Conservation (phyloP, 208 protist genomes). For the Leishmania lainsoni region DNA sequence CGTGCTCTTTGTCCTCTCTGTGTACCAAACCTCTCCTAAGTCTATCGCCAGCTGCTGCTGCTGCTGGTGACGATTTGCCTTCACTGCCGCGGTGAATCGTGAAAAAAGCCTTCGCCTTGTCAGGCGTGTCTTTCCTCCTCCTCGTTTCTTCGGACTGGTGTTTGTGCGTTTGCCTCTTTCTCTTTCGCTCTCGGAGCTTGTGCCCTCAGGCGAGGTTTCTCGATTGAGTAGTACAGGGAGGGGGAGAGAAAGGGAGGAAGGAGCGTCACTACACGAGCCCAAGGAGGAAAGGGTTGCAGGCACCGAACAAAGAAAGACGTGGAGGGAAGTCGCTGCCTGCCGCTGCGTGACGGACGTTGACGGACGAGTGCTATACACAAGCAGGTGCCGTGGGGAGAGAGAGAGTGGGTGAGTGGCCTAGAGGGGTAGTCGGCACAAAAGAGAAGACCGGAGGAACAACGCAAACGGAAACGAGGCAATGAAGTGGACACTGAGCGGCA, state of each 20-base stretch:
- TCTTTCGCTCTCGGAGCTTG: not conserved
- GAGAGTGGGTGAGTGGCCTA: not conserved
- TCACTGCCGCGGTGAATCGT: not conserved
- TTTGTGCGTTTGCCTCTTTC: not conserved
- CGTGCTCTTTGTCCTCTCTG: not conserved
- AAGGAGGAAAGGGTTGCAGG: not conserved
- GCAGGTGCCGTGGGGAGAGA: not conserved
- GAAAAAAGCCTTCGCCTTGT: not conserved
- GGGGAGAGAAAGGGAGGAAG: not conserved
- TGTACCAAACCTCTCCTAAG: not conserved
- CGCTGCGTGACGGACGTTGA: not conserved
- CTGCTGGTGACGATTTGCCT: not conserved
- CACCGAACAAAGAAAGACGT: not conserved
- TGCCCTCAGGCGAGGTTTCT: not conserved
- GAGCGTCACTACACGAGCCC: not conserved
- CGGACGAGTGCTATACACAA: not conserved
- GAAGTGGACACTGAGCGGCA: slow-evolving; percentile 42
- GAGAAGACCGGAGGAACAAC: not conserved
- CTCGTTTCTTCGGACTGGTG: not conserved
- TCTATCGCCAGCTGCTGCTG: not conserved
- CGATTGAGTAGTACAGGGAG: not conserved
- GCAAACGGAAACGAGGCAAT: not conserved
- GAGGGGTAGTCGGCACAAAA: not conserved
- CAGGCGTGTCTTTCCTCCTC: not conserved
- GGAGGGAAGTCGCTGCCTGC: not conserved